A percentile compares a stretch with the other conserved stretches of the same genome.
These are phyloP conservation scores for Xylariaceae sp. DNA, from an alignment of 2,329 filamentous ascomycete species.

Conservation along the genomic window DNA sequence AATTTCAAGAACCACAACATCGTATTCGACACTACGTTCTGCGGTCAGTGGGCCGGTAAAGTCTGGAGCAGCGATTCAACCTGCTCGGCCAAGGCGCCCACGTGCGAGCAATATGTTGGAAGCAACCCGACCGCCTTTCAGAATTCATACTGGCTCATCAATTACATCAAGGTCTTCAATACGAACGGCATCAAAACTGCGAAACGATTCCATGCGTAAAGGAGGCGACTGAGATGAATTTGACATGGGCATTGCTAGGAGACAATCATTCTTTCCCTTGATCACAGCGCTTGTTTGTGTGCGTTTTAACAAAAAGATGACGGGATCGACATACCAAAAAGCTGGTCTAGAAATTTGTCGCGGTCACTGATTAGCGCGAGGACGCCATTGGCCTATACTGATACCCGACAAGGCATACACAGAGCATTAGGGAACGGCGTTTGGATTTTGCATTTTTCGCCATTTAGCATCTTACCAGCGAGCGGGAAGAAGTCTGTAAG, in stretches of 20 bases:
- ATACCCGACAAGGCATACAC: conserved; percentile 9
- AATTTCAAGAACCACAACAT: conserved; percentile 72
- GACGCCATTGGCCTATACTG: conserved; percentile 6
- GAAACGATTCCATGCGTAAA: conserved; percentile 25
- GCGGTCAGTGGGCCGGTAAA: conserved; percentile 78
- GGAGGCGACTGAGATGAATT: conserved; percentile 1
- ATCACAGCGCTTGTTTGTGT: conserved; percentile 3
- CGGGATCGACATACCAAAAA: not conserved
- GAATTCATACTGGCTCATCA: conserved; percentile 74
- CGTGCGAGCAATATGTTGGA: conserved; percentile 69
- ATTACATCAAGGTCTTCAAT: conserved; percentile 61
- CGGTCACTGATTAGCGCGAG: conserved; percentile 11
- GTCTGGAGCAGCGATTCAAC: conserved; percentile 57
- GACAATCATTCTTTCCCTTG: not conserved
- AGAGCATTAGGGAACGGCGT: conserved; percentile 8
- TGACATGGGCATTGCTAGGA: conserved; percentile 4
- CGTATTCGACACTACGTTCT: conserved; percentile 79
- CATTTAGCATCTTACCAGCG: conserved; percentile 14
- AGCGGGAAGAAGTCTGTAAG: conserved; percentile 1
- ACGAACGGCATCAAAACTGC: conserved; percentile 15
- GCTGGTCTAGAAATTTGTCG: conserved; percentile 10
- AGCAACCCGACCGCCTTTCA: conserved; percentile 65
- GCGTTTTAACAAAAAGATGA: not conserved
- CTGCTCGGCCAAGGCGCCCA: conserved; percentile 57
- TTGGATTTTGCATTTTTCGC: conserved; percentile 13